Conservation (phyloP, 805 yeast genomes). For the Metschnikowia matae region DNA sequence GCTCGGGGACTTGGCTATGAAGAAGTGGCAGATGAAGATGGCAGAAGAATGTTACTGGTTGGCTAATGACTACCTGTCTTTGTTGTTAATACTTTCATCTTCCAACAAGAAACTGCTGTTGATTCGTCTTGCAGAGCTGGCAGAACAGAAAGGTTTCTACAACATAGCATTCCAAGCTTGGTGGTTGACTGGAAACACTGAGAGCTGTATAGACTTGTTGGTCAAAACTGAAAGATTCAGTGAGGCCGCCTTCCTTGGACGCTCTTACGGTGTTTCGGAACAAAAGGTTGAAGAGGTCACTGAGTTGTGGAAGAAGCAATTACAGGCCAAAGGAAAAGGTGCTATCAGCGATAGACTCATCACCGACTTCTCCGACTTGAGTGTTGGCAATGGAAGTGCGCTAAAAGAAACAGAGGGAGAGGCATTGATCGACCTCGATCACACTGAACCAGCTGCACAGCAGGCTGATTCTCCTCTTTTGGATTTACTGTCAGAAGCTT, state of each 20-base stretch:
- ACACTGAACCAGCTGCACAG: slow-evolving; percentile 2
- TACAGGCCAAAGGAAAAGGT: slow-evolving; percentile 48
- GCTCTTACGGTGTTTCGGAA: slow-evolving; percentile 52
- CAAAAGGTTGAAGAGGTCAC: slow-evolving; percentile 47
- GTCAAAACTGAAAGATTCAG: slow-evolving; percentile 64
- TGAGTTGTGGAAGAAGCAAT: slow-evolving; percentile 61
- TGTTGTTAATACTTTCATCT: slow-evolving; percentile 78
- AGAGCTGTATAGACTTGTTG: slow-evolving; percentile 61
- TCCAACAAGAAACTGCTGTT: slow-evolving; percentile 66
- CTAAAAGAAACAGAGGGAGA: slow-evolving; percentile 7
- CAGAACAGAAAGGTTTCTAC: slow-evolving; percentile 72
- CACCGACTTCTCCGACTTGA: slow-evolving; percentile 31
- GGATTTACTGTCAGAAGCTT: slow-evolving; percentile 4
- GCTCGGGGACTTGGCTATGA: slow-evolving; percentile 82
- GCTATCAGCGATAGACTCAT: slow-evolving; percentile 60
- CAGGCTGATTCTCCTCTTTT: slow-evolving; percentile 10
- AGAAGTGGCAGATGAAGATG: slow-evolving; percentile 71
- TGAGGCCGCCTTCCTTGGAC: slow-evolving; percentile 81
- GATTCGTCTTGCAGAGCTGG: slow-evolving; percentile 56
- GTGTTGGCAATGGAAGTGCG: slow-evolving; percentile 14
- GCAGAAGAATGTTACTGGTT: slow-evolving; percentile 77
- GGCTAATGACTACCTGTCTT: slow-evolving; percentile 77
- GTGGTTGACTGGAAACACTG: slow-evolving; percentile 78
- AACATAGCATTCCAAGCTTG: slow-evolving; percentile 89
- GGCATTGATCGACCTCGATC: slow-evolving; percentile 19